Evolutionary conservation across 768 basidiomycete species (phyloP).

Genomic region (Peribolospora baueri): DNA sequence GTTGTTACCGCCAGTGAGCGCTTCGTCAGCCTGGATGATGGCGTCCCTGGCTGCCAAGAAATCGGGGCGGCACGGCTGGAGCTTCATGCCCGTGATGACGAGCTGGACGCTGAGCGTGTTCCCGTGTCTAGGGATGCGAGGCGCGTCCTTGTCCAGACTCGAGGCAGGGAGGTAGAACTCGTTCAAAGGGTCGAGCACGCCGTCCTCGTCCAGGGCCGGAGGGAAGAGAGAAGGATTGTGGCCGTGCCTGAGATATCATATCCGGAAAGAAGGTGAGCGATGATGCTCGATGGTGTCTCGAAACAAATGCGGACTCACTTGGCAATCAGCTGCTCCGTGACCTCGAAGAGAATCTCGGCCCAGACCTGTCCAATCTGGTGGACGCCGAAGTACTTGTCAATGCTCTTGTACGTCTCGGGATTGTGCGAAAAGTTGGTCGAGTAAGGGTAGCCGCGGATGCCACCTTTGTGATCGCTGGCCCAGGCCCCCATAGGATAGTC

Average conservation of each 20-base stretch:
- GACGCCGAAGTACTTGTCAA: conserved; percentile 67
- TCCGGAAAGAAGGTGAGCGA: no score
- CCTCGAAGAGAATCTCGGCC: conserved; percentile 31
- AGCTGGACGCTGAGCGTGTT: conserved; percentile 25
- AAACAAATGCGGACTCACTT: background rate
- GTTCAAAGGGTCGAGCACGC: conserved; percentile 42
- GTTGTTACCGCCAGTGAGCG: conserved; percentile 84
- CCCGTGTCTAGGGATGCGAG: conserved; percentile 1
- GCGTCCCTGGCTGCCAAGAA: conserved; percentile 10
- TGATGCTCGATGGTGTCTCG: no score
- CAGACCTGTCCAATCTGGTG: conserved; percentile 62
- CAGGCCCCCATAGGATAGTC: conserved; percentile 59
- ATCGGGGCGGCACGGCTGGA: conserved; percentile 63
- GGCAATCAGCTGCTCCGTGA: conserved; percentile 16
- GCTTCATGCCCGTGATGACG: conserved; percentile 76
- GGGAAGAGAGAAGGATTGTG: background rate
- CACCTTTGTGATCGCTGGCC: conserved; percentile 52
- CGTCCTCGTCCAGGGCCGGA: conserved; percentile 4
- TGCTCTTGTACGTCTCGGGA: conserved; percentile 78
- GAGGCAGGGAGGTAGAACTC: conserved; percentile 7
- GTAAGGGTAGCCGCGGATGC: conserved; percentile 49
- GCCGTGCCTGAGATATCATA: background rate
- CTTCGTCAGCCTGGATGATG: conserved; percentile 45
- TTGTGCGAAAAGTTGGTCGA: conserved; percentile 31
- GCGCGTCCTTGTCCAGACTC: background rate